Base-by-base conservation (phyloP, 805 yeast genomes). In the Monosporozyma yasuniensis region DNA sequence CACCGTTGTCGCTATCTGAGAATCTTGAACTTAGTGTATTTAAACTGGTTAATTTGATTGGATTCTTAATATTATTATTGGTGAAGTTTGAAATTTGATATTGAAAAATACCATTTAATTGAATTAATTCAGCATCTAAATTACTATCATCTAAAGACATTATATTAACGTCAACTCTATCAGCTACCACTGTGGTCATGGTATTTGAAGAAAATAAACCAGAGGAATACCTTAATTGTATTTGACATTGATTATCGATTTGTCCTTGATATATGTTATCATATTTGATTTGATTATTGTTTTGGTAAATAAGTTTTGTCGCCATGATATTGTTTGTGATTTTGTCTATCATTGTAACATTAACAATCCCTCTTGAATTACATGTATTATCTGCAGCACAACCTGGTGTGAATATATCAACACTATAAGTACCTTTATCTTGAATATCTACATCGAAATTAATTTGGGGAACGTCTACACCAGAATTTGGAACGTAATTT, bases 361-460 rank as follows among this genome's bases (percentile, higher is more conserved):
- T 87, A 3, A 87, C 91, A 23, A 79, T 75, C 10, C 95, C 91
- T 61, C 99, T 76, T 19, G 69, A 51, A 21, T 63, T 56, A 67
- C 99, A 93, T 0, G 93, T 75, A 46, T 70, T 66, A 61, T 86
- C 96, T 3, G 57, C 63, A 0, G 64, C 48, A 69, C 99, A 93
- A 0, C 98, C 98, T 0, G 96, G 96, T 0, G 99, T 93, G 58
- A 79, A 83, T 46, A 90, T 58, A 47, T 79, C 70, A 22, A 93
- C 72, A 0, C 87, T 72, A 64, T 88, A 93, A 52, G 80, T 73
- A 9, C 97, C 97, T 9, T 96, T 87, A 50, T 74, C 73, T 12
- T 52, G 42, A 7, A 54, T 18, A 7, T 52, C 30, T 12, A 47
- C 37, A 34, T 47, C 18, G 60, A 83, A 81, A 0, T 74, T 71